These are phyloP conservation scores for Fusarium pseudograminearum DNA, from an alignment of 2,329 filamentous ascomycete genomes.

Conservation along the genomic window DNA sequence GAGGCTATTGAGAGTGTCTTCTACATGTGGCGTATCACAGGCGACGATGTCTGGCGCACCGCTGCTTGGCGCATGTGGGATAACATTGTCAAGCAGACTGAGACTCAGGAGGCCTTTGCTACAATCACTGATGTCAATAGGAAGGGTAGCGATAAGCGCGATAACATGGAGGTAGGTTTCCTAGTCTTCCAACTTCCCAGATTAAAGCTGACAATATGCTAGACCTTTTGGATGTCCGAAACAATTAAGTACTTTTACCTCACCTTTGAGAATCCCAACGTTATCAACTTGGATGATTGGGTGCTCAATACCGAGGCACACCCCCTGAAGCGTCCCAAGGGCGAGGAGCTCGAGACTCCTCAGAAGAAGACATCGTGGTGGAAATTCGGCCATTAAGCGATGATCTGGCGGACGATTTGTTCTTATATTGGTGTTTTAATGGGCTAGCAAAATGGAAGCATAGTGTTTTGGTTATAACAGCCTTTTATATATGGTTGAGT, in stretches of 20 bases:
- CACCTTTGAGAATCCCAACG: slow-evolving; percentile 72
- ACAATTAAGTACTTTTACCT: slow-evolving; percentile 84
- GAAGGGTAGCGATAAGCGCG: slow-evolving; percentile 54
- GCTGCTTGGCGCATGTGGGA: slow-evolving; percentile 63
- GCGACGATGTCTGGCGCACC: slow-evolving; percentile 58
- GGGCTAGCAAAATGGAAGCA: not conserved
- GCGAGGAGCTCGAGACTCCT: slow-evolving; percentile 21
- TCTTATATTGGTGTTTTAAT: slow-evolving; percentile 14
- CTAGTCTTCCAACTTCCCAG: not conserved
- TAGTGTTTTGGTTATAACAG: slow-evolving; percentile 14
- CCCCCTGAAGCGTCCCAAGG: slow-evolving; percentile 56
- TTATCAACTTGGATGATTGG: slow-evolving; percentile 77
- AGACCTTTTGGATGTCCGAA: slow-evolving; percentile 79
- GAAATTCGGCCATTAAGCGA: slow-evolving; percentile 26
- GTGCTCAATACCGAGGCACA: slow-evolving; percentile 72
- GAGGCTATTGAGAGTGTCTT: slow-evolving; percentile 67
- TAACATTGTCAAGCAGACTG: slow-evolving; percentile 56
- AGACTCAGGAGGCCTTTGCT: slow-evolving; percentile 59
- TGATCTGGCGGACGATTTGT: not conserved
- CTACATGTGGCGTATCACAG: slow-evolving; percentile 64
- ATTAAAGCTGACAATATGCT: slow-evolving; percentile 27
- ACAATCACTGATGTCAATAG: slow-evolving; percentile 54
- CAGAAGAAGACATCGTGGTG: slow-evolving; percentile 31
- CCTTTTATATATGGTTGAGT: not conserved
- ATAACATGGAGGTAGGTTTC: slow-evolving; percentile 71